Percentiles rank a stretch among this genome's conserved stretches.
These are phyloP conservation scores for Quillaja saponaria DNA, from an alignment of 306 rosid species.

Conservation along the genomic window DNA sequence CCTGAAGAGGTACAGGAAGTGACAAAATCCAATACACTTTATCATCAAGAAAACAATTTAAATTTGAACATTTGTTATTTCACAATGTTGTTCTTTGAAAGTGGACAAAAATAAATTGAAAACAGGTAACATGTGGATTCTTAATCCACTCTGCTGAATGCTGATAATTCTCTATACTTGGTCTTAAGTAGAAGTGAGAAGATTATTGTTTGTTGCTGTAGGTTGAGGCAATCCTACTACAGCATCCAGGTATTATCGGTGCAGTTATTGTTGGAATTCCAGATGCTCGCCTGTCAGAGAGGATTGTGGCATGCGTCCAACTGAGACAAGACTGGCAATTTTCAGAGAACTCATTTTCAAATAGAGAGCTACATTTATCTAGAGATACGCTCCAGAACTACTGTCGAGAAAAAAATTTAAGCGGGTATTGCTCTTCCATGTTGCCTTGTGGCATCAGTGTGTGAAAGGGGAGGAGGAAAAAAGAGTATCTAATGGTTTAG, in stretches of 20 bases:
- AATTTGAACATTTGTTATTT: constrained; percentile 3
- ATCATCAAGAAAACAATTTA: constrained; percentile 5
- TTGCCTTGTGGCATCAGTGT: constrained; percentile 18
- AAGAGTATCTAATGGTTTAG: not conserved
- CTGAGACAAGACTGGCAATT: constrained; percentile 63
- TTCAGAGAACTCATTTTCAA: constrained; percentile 36
- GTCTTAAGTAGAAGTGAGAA: constrained; percentile 5
- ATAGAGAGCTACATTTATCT: constrained; percentile 42
- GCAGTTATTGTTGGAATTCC: constrained; percentile 74
- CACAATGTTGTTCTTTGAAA: not conserved
- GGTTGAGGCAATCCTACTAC: constrained; percentile 71
- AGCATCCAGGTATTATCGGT: constrained; percentile 71
- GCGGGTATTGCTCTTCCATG: constrained; percentile 49
- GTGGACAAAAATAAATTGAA: not conserved
- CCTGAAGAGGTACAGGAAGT: constrained; percentile 76
- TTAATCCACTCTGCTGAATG: not conserved
- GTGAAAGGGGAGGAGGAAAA: constrained; percentile 9
- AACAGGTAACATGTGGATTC: too few relatives aligned
- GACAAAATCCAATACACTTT: constrained; percentile 12
- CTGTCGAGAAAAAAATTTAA: constrained; percentile 54
- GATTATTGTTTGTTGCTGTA: constrained; percentile 27
- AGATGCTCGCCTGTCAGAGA: constrained; percentile 63
- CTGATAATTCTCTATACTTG: constrained; percentile 10
- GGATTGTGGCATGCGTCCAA: constrained; percentile 66
- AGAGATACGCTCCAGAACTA: constrained; percentile 45